Base-by-base conservation (phyloP, 306 rosid genomes). In the Macrotyloma uniflorum region DNA sequence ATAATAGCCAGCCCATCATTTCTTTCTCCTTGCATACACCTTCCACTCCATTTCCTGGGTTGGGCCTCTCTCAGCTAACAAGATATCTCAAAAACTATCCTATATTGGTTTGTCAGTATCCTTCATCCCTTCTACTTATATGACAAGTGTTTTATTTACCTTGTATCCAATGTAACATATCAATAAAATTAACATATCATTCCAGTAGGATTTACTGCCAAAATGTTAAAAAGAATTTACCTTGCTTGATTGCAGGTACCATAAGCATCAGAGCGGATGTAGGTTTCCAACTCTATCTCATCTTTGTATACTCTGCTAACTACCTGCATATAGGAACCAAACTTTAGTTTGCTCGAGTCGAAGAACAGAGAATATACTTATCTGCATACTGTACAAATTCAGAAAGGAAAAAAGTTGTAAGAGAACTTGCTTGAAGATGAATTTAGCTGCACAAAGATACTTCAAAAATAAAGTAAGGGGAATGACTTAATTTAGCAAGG, bases 231-330 rank as follows among this genome's bases (percentile, higher is more conserved):
- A 74, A 42, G 47, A 75, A 49, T 81, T 86, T 88, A 95, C 98
- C 89, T 80, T 55, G 69, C 74, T 40, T 83, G 83, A 84, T 79
- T 85, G 88, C 87, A 88, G 88, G 78, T 85, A 28, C 96, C 98
- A 77, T 91, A 95, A 49, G 79, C 51, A 87, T 88, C 86, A 46
- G 98, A 95, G 35, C 91, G 91, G 69, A 92, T 85, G 86, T 95
- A 95, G 62, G 88, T 81, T 76, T 92, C 98, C 87, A 92, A 80
- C 81, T 92, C 96, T 49, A 77, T 80, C 85, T 95, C 98, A 70
- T 95, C 97, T 85, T 88, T 81, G 87, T 88, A 95, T 73, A 95
- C 82, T 85, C 55, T 85, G 77, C 88, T 88, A 64, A 95, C 98
- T 75, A 23, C 82, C 98, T 95, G 87, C 76, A 84, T 23, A 65